A percentile compares a stretch with the other conserved stretches of the same genome.
Evolutionary conservation across 2,329 filamentous ascomycete species (phyloP).

Genomic region (Fusarium odoratissimum): DNA sequence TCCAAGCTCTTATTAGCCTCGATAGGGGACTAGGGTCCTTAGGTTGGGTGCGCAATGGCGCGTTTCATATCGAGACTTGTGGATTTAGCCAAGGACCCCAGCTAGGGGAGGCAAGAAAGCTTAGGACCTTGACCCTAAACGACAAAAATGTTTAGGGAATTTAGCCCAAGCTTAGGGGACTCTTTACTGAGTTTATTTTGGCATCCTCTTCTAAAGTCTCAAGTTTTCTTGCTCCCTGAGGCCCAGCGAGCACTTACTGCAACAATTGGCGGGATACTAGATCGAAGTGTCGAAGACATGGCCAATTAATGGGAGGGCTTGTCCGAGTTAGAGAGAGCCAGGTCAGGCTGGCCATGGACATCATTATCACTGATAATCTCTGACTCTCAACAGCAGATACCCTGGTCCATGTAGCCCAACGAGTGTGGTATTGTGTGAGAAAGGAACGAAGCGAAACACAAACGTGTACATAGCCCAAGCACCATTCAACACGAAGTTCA

Average conservation of each 20-base stretch:
- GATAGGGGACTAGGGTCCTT: conserved; percentile 22
- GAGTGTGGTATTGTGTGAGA: conserved; percentile 7
- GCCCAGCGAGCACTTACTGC: conserved; percentile 7
- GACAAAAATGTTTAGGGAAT: no score
- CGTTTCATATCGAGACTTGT: conserved; percentile 34
- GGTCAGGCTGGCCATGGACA: conserved; percentile 11
- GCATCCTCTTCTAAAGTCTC: no score
- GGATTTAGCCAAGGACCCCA: conserved; percentile 14
- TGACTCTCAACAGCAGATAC: conserved; percentile 11
- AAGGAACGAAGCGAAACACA: conserved; percentile 11
- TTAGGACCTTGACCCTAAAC: no score
- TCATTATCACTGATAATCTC: background rate
- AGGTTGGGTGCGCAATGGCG: conserved; percentile 37
- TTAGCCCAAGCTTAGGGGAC: no score
- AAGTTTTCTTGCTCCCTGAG: no score
- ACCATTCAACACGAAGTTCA: conserved; percentile 10
- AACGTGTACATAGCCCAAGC: conserved; percentile 8
- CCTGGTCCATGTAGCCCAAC: background rate
- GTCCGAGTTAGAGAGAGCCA: conserved; percentile 3
- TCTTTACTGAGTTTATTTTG: no score
- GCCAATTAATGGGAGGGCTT: conserved; percentile 20
- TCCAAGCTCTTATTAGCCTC: background rate
- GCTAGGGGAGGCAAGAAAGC: background rate
- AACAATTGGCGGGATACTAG: conserved; percentile 24
- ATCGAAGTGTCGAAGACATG: conserved; percentile 14